phyloP scores from a whole-genome alignment of 2,329 filamentous ascomycete species.

The Pyrenochaeta sp. region DNA sequence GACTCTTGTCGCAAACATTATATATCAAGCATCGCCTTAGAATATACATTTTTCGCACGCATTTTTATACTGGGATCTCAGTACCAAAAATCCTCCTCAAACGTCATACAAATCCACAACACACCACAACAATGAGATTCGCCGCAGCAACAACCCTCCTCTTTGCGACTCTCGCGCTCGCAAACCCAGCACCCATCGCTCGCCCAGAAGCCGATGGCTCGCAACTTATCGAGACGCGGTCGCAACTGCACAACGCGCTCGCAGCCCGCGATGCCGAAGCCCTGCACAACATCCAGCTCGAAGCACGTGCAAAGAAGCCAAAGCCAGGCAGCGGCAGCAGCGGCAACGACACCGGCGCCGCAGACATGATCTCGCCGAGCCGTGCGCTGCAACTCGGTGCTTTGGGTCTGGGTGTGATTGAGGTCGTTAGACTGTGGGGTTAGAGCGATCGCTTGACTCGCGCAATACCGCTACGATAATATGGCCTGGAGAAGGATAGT shows the following conservation, averaged over 20 bases:
- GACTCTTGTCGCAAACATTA: background rate
- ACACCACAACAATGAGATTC: constrained; percentile 34
- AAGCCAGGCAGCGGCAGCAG: constrained; percentile 9
- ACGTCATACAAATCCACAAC: constrained; percentile 3
- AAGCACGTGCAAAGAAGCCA: constrained; percentile 25
- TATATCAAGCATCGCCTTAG: background rate
- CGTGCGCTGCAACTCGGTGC: constrained; percentile 32
- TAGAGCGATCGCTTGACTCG: constrained; percentile 5
- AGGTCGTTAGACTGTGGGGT: constrained; percentile 30
- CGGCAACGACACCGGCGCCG: constrained; percentile 22
- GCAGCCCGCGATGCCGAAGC: constrained; percentile 16
- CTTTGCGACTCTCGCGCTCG: constrained; percentile 33
- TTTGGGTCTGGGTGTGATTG: constrained; percentile 34
- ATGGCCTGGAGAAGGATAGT: background rate
- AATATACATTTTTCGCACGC: too few relatives aligned
- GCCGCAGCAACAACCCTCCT: constrained; percentile 27
- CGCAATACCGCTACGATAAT: background rate
- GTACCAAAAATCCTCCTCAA: background rate
- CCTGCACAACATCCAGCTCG: constrained; percentile 23
- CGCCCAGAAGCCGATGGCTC: constrained; percentile 15
- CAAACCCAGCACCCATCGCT: constrained; percentile 34
- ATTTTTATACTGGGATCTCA: too few relatives aligned
- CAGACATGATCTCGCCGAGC: constrained; percentile 26
- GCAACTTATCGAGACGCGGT: constrained; percentile 6
- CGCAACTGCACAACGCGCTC: constrained; percentile 12